Conservation (phyloP, 495 filamentous ascomycete genomes). For the Gamarada debralockiae region DNA sequence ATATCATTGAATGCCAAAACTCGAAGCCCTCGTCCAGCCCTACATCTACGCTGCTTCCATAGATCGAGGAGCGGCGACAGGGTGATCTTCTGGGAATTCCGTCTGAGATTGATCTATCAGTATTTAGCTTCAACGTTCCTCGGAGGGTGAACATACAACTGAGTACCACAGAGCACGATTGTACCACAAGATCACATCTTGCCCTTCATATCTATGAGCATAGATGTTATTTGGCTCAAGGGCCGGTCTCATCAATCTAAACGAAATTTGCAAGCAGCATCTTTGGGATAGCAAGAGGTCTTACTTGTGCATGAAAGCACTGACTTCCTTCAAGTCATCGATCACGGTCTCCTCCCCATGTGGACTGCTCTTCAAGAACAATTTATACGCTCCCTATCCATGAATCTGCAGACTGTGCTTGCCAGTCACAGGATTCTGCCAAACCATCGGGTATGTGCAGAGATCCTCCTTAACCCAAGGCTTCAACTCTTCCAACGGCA, state of each 20-base stretch:
- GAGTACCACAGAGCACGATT: constrained; percentile 29
- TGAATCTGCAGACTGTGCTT: constrained; percentile 37
- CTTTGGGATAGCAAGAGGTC: not conserved
- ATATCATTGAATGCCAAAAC: no score
- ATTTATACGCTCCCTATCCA: constrained; percentile 33
- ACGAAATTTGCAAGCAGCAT: not conserved
- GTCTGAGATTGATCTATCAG: no score
- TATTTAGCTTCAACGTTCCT: no score
- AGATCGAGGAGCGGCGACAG: no score
- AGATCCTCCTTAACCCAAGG: constrained; percentile 24
- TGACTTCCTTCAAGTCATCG: constrained; percentile 30
- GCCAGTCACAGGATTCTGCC: constrained; percentile 32
- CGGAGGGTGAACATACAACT: constrained; percentile 17
- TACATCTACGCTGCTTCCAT: no score
- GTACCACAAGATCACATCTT: constrained; percentile 32
- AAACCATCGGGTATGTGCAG: constrained; percentile 30
- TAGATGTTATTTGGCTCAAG: constrained; percentile 27
- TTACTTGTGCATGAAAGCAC: constrained; percentile 24
- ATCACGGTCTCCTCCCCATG: constrained; percentile 28
- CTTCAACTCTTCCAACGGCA: constrained; percentile 25
- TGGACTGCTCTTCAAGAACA: constrained; percentile 29
- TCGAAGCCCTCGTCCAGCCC: no score
- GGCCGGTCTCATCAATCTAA: constrained; percentile 25
- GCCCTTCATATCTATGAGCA: constrained; percentile 26
- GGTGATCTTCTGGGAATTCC: no score